These are phyloP conservation scores for Ustilago nuda DNA, from an alignment of 1,284 basidiomycete genomes.

Conservation along the genomic window DNA sequence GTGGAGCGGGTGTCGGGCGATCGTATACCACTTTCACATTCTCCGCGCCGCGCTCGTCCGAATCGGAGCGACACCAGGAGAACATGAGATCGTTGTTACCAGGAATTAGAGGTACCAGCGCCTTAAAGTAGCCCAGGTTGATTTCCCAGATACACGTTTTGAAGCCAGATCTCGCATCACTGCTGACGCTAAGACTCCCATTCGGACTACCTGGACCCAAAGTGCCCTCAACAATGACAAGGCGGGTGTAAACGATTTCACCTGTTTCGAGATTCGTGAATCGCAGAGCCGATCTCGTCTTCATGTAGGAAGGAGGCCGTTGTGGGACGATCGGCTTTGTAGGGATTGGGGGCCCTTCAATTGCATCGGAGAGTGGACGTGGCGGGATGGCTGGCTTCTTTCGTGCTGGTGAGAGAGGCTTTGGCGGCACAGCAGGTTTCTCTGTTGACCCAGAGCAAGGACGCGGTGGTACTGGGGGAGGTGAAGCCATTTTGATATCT, in stretches of 20 bases:
- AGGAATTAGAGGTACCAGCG: conserved; percentile 32
- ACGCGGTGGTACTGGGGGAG: conserved; percentile 8
- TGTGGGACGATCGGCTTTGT: not conserved
- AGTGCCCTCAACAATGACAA: conserved; percentile 39
- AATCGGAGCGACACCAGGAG: conserved; percentile 4
- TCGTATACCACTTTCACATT: conserved; percentile 18
- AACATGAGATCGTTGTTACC: conserved; percentile 37
- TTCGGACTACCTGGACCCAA: conserved; percentile 2
- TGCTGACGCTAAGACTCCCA: conserved; percentile 14
- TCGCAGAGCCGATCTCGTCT: not conserved
- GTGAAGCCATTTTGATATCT: not conserved
- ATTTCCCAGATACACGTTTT: conserved; percentile 34
- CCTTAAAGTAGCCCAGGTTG: conserved; percentile 46
- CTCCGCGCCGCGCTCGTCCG: not conserved
- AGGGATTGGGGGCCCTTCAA: not conserved
- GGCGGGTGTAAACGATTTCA: conserved; percentile 38
- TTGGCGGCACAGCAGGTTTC: not conserved
- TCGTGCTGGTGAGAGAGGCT: not conserved
- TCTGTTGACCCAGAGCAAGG: not conserved
- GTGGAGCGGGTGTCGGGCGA: conserved; percentile 16
- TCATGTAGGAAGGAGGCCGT: not conserved
- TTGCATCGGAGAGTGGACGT: not conserved
- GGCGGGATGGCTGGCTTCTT: conserved; percentile 3
- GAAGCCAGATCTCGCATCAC: conserved; percentile 29
- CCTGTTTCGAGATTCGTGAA: conserved; percentile 30